Evolutionary conservation across 169 alveolate species (phyloP).

Genomic region (Plasmodium yoelii): DNA sequence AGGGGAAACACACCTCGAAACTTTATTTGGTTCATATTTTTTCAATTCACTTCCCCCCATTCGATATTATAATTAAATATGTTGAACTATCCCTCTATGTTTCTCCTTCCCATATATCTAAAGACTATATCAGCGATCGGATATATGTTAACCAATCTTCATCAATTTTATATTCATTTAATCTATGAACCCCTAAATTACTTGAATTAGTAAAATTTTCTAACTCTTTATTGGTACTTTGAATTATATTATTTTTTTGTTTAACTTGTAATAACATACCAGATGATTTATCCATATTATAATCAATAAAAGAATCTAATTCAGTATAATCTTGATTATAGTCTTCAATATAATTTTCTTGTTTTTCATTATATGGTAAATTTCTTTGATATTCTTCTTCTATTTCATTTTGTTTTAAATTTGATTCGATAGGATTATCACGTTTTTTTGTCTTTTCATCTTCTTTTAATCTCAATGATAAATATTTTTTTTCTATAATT

Average conservation of each 20-base stretch:
- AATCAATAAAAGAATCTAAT: constrained; percentile 52
- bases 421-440: neutral
- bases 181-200: neutral
- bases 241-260: neutral
- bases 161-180: constrained; percentile 34
- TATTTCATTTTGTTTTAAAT: neutral
- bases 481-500: constrained; percentile 10
- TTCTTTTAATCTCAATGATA: neutral
- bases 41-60: too few relatives aligned
- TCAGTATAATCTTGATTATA: constrained; percentile 42
- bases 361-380: neutral
- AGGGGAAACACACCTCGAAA: too few relatives aligned
- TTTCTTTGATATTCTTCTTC: neutral
- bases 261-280: constrained; percentile 38
- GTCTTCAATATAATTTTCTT: constrained; percentile 17
- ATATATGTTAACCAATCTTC: constrained; percentile 68
- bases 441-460: neutral
- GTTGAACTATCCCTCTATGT: too few relatives aligned
- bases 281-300: constrained; percentile 20
- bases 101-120: too few relatives aligned
- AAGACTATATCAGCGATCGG: constrained; percentile 28
- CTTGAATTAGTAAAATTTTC: neutral
- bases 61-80: too few relatives aligned
- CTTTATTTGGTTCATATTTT: too few relatives aligned
- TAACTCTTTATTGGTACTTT: neutral